These are phyloP conservation scores for Fragaria nilgerrensis DNA, from an alignment of 306 rosid genomes.

Conservation along the genomic window DNA sequence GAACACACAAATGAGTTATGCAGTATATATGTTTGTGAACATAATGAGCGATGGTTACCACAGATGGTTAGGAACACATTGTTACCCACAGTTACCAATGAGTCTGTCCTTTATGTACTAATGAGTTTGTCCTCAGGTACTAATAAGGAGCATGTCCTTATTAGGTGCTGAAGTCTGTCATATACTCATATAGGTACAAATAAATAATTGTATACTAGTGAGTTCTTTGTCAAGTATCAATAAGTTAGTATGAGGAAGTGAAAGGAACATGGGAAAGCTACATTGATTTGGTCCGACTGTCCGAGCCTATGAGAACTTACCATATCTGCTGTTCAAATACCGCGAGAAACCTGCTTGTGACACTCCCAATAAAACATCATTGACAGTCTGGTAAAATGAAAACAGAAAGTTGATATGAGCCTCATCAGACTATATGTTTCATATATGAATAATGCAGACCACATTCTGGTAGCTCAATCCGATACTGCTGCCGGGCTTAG, in stretches of 20 bases:
- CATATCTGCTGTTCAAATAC: constrained; percentile 44
- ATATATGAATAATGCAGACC: background rate
- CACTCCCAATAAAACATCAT: constrained; percentile 59
- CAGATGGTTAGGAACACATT: no score
- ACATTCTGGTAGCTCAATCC: background rate
- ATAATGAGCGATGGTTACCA: background rate
- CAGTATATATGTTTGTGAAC: background rate
- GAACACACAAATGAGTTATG: background rate
- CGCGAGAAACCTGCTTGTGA: constrained; percentile 58
- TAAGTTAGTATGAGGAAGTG: background rate
- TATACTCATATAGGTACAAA: background rate
- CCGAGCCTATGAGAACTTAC: constrained; percentile 26
- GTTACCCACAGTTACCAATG: background rate
- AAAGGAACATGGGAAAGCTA: background rate
- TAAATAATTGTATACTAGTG: no score
- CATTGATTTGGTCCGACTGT: background rate
- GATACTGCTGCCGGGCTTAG: constrained; percentile 46
- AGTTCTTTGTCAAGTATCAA: background rate
- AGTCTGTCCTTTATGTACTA: background rate
- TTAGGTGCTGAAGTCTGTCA: no score
- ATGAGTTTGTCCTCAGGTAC: background rate
- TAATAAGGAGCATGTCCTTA: background rate
- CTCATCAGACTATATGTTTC: background rate
- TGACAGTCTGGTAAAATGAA: constrained; percentile 42
- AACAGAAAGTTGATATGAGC: background rate